Evolutionary conservation across 2,329 filamentous ascomycete species (phyloP).

Genomic region (Coleophoma eucalyptorum): DNA sequence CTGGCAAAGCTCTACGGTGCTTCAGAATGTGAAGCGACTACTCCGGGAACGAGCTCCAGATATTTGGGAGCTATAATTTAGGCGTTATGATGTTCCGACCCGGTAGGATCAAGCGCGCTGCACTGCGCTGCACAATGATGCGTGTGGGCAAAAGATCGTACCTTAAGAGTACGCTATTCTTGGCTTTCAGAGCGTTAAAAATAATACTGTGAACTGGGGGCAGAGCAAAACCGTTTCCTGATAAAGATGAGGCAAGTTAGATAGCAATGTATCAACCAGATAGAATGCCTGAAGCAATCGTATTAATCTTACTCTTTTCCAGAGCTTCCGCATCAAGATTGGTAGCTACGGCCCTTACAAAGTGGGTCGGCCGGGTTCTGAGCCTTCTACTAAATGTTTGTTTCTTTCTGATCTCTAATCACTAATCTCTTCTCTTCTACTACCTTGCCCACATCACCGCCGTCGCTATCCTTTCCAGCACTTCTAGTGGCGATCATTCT

Average conservation of each 20-base stretch:
- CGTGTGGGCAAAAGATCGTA: not conserved
- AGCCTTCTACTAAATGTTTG: no score
- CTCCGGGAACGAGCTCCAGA: no score
- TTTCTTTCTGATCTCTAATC: no score
- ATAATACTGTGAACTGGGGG: not conserved
- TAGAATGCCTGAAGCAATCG: no score
- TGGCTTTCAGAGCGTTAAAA: not conserved
- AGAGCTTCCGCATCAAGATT: not conserved
- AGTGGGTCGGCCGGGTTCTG: no score
- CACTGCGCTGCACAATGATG: no score
- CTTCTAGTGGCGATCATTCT: not conserved
- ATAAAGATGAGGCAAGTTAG: no score
- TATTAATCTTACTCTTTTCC: not conserved
- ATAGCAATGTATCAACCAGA: no score
- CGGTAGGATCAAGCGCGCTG: not conserved
- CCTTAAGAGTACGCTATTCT: not conserved
- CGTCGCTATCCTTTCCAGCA: not conserved
- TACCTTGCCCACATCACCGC: conserved; percentile 3
- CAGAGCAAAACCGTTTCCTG: no score
- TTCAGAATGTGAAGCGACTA: no score
- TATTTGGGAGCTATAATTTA: not conserved
- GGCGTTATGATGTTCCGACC: not conserved
- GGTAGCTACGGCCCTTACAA: no score
- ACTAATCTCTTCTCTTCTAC: not conserved
- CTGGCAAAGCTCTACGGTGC: not conserved